A percentile compares a stretch with the other conserved stretches of the same genome.
phyloP scores from a whole-genome alignment of 805 yeast genomes.

The Candida boleticola region DNA sequence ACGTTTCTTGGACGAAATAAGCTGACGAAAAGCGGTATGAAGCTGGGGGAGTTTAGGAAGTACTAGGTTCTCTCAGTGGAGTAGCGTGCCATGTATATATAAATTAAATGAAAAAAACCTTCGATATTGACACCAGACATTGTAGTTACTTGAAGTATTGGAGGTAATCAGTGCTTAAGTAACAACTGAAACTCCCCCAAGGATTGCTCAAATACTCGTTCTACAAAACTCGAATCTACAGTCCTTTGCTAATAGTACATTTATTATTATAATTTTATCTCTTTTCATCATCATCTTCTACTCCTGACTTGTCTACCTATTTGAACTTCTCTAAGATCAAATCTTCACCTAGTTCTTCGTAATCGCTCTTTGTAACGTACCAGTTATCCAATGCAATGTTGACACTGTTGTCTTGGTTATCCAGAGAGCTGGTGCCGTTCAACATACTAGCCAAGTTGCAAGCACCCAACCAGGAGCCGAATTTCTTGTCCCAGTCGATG shows the following conservation, averaged over 20 bases:
- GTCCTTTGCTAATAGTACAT: no score
- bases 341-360: slow-evolving; percentile 59
- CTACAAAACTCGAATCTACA: no score
- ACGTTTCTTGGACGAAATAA: slow-evolving; percentile 39
- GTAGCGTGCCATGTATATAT: background rate
- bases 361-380: slow-evolving; percentile 63
- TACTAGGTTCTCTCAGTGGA: no score
- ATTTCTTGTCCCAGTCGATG: slow-evolving; percentile 51
- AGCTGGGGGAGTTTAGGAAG: no score
- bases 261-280: no score
- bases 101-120: background rate
- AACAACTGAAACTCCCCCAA: no score
- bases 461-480: slow-evolving; percentile 72
- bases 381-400: slow-evolving; percentile 44
- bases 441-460: slow-evolving; percentile 63
- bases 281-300: no score
- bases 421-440: slow-evolving; percentile 32
- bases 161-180: no score
- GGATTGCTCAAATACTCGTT: no score
- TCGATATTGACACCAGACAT: no score
- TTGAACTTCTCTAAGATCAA: slow-evolving; percentile 35
- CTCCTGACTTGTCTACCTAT: no score
- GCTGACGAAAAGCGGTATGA: background rate
- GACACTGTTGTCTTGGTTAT: slow-evolving; percentile 12
- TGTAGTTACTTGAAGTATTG: no score